These are phyloP conservation scores for Epichloe uncinata DNA, from an alignment of 2,329 filamentous ascomycete species.

Conservation along the genomic window DNA sequence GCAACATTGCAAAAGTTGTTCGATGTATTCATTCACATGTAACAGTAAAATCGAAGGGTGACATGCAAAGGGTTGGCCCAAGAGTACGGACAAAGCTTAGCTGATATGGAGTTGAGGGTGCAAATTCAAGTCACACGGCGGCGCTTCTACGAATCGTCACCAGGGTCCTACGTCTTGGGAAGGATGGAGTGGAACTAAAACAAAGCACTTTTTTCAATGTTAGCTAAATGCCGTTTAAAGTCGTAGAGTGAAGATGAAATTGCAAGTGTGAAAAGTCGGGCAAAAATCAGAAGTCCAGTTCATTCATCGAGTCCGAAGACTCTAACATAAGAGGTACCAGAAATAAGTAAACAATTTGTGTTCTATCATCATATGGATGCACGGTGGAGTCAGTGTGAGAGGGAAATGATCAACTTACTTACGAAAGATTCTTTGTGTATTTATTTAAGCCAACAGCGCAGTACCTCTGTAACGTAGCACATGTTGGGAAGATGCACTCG, in stretches of 20 bases:
- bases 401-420: slow-evolving; percentile 2
- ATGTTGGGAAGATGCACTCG: neutral
- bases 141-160: neutral
- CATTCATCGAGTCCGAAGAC: slow-evolving; percentile 59
- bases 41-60: slow-evolving; percentile 6
- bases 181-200: neutral
- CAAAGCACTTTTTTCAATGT: slow-evolving; percentile 3
- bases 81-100: neutral
- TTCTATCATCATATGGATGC: slow-evolving; percentile 54
- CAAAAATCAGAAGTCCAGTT: slow-evolving; percentile 66
- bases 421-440: neutral
- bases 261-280: slow-evolving; percentile 4
- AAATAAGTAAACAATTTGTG: slow-evolving; percentile 50
- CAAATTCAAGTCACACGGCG: neutral
- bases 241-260: neutral
- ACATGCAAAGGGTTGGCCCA: neutral
- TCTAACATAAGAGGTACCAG: slow-evolving; percentile 99
- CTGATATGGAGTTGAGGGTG: slow-evolving; percentile 1
- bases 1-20: neutral
- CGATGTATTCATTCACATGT: slow-evolving; percentile 7
- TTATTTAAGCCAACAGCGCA: neutral
- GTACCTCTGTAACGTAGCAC: neutral
- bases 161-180: neutral
- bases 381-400: neutral
- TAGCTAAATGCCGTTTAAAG: slow-evolving; percentile 3